These are phyloP conservation scores for Cryptococcus jaspeensis DNA, from an alignment of 1,284 basidiomycete species.

Conservation along the genomic window DNA sequence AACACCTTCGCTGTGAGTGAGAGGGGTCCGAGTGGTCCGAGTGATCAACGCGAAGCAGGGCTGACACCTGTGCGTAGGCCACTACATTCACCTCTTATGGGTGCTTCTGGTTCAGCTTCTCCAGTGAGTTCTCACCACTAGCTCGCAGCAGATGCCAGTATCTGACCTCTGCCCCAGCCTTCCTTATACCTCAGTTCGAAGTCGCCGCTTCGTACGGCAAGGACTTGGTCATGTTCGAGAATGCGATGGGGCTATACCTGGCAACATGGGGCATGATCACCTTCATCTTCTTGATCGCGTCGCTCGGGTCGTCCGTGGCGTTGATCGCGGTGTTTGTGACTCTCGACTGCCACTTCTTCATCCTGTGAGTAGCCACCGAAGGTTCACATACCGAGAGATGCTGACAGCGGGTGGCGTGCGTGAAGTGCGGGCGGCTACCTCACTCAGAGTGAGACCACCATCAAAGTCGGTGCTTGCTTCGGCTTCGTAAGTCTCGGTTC, in stretches of 20 bases:
- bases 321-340: slow-evolving; percentile 70
- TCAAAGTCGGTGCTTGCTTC: slow-evolving; percentile 69
- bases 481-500: slow-evolving; percentile 54
- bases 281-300: slow-evolving; percentile 55
- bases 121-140: slow-evolving; percentile 15
- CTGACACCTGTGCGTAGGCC: slow-evolving; percentile 20
- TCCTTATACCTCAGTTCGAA: slow-evolving; percentile 49
- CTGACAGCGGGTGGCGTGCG: neutral
- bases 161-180: neutral
- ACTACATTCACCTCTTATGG: slow-evolving; percentile 79
- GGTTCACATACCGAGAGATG: neutral
- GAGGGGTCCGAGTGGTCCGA: neutral
- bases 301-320: slow-evolving; percentile 65
- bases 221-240: slow-evolving; percentile 52
- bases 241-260: slow-evolving; percentile 54
- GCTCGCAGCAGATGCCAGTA: neutral
- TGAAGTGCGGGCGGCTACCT: slow-evolving; percentile 41
- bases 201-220: slow-evolving; percentile 53
- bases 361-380: slow-evolving; percentile 40
- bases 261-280: slow-evolving; percentile 43
- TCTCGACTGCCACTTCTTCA: slow-evolving; percentile 59
- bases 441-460: slow-evolving; percentile 26
- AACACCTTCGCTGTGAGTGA: slow-evolving; percentile 56
- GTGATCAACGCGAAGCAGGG: neutral
- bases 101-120: slow-evolving; percentile 76